Percentiles rank a stretch among this genome's conserved stretches.
phyloP scores from a whole-genome alignment of 139 green algal genomes.

The Micromonas commoda region DNA sequence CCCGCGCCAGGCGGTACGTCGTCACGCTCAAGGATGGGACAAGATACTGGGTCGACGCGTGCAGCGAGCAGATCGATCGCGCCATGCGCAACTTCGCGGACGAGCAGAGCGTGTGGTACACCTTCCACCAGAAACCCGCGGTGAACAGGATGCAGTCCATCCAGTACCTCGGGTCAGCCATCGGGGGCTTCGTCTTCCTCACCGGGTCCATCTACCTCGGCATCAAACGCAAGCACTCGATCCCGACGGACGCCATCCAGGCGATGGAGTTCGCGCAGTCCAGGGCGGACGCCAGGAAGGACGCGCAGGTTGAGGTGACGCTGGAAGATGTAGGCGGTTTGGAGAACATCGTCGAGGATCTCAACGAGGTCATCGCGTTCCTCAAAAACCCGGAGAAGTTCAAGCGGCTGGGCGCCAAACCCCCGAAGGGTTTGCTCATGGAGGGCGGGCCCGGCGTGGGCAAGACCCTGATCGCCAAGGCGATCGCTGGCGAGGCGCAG shows the following conservation, averaged over 20 bases:
- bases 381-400: slow-evolving; percentile 82
- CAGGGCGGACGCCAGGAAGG: slow-evolving; percentile 72
- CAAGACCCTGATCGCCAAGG: slow-evolving; percentile 89
- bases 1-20: background rate
- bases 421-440: slow-evolving; percentile 92
- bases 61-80: background rate
- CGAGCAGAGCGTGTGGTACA: background rate
- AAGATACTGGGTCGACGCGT: background rate
- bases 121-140: background rate
- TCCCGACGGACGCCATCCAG: slow-evolving; percentile 54
- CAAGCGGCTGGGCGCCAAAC: slow-evolving; percentile 63
- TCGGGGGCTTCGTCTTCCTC: slow-evolving; percentile 41
- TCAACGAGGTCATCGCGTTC: slow-evolving; percentile 71
- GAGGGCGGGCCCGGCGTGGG: slow-evolving; percentile 83
- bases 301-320: slow-evolving; percentile 68
- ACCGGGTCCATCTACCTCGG: slow-evolving; percentile 49
- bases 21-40: background rate
- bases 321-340: slow-evolving; percentile 91
- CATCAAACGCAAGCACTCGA: slow-evolving; percentile 54
- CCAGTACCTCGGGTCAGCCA: background rate
- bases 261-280: slow-evolving; percentile 89
- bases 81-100: background rate
- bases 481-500: slow-evolving; percentile 77
- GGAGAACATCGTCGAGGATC: slow-evolving; percentile 68
- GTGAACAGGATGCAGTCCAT: background rate